These are phyloP conservation scores for Cynara cardunculus DNA, from an alignment of 129 eudicot genomes.

Conservation along the genomic window DNA sequence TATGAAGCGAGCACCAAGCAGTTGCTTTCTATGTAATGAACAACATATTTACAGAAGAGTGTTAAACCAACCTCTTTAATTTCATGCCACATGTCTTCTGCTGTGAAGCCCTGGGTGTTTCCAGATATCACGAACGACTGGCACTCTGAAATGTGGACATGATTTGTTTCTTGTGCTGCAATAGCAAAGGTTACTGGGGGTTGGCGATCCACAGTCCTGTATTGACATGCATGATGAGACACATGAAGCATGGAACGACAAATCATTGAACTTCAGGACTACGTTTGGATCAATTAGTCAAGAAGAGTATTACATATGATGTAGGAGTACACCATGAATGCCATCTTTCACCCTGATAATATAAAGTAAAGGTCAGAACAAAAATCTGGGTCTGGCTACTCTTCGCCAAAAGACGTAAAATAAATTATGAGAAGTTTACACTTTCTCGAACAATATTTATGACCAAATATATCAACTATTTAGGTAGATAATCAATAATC, in stretches of 20 bases:
- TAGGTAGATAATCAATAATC: background rate
- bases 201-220: slow-evolving; percentile 71
- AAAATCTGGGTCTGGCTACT: background rate
- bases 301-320: slow-evolving; percentile 64
- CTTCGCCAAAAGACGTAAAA: background rate
- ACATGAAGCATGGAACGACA: slow-evolving; percentile 5
- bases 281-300: background rate
- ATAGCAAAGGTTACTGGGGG: slow-evolving; percentile 78
- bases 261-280: background rate
- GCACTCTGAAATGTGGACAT: slow-evolving; percentile 77
- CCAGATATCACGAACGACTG: slow-evolving; percentile 82
- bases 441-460: background rate
- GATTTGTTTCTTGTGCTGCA: slow-evolving; percentile 78
- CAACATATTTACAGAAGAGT: background rate
- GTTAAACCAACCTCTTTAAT: slow-evolving; percentile 68
- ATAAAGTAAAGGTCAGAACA: slow-evolving; percentile 24
- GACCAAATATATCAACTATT: background rate
- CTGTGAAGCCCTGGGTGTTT: slow-evolving; percentile 69
- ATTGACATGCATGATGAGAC: slow-evolving; percentile 18
- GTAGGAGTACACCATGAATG: slow-evolving; percentile 64
- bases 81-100: slow-evolving; percentile 85
- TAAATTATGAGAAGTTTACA: background rate
- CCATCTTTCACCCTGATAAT: slow-evolving; percentile 73
- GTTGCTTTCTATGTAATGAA: slow-evolving; percentile 1
- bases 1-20: background rate